These are phyloP conservation scores for Aspergillus olivimuriae DNA, from an alignment of 495 filamentous ascomycete genomes.

Conservation along the genomic window DNA sequence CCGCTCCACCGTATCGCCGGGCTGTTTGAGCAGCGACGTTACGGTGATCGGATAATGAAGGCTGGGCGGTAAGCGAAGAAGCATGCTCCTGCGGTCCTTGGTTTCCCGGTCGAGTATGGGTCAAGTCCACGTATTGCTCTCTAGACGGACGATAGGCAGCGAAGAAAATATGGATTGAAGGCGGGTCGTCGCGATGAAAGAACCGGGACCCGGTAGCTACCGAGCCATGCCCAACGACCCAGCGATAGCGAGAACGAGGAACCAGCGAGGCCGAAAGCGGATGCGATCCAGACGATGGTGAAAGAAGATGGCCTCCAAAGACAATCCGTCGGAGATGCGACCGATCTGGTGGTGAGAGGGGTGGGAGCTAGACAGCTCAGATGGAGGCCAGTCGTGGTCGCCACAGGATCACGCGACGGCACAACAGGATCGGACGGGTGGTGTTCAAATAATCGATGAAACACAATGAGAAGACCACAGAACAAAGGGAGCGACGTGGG, in stretches of 20 bases:
- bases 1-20: constrained; percentile 66
- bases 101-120: no score
- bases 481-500: no score
- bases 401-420: no score
- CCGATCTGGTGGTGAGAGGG: constrained; percentile 10
- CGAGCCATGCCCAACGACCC: constrained; percentile 27
- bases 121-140: constrained; percentile 3
- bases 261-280: not conserved
- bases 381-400: no score
- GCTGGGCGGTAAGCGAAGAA: constrained; percentile 44
- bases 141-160: constrained; percentile 8
- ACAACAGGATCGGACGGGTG: no score
- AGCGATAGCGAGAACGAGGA: not conserved
- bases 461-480: no score
- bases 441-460: no score
- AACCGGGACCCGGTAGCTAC: constrained; percentile 17
- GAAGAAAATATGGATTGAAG: constrained; percentile 1
- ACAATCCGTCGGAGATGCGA: no score
- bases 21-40: constrained; percentile 71
- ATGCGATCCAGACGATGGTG: not conserved
- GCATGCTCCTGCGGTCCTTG: constrained; percentile 39
- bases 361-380: no score
- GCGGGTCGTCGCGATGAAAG: constrained; percentile 16
- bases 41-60: constrained; percentile 95
- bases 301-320: not conserved